These are phyloP conservation scores for Heracleum sosnowskyi DNA, from an alignment of 129 eudicot species.

Conservation along the genomic window DNA sequence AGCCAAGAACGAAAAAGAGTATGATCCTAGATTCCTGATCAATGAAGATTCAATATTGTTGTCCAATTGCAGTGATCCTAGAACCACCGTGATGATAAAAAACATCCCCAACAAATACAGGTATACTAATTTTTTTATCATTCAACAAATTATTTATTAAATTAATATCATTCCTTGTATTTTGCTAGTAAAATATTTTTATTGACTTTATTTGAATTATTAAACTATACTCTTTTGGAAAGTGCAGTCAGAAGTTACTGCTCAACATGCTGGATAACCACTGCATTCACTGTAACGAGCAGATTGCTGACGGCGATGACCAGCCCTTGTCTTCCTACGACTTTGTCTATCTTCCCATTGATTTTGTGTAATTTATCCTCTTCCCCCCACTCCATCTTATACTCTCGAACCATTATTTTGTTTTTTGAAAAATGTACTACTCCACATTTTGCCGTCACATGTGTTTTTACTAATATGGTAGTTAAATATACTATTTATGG, in stretches of 20 bases:
- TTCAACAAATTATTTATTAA: not conserved
- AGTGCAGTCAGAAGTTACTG: constrained; percentile 72
- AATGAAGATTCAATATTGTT: constrained; percentile 53
- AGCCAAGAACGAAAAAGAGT: constrained; percentile 18
- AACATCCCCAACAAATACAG: constrained; percentile 98
- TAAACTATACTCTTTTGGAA: not conserved
- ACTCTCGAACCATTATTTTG: not conserved
- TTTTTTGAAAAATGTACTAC: too few species aligned
- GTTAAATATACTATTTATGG: too few species aligned
- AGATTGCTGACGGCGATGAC: constrained; percentile 39
- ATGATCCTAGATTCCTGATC: constrained; percentile 57
- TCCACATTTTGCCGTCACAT: too few species aligned
- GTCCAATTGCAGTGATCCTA: constrained; percentile 47
- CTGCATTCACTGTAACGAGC: constrained; percentile 92
- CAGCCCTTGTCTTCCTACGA: constrained; percentile 79
- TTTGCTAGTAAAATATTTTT: not conserved
- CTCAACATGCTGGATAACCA: constrained; percentile 98
- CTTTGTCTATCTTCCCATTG: constrained; percentile 91
- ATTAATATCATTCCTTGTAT: not conserved
- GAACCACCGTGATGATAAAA: constrained; percentile 94
- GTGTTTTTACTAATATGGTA: too few species aligned
- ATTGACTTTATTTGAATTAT: not conserved
- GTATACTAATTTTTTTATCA: constrained; percentile 11
- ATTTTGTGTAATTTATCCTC: constrained; percentile 52
- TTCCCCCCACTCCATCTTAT: not conserved